Base-by-base conservation (phyloP, 2,329 filamentous ascomycete species). In the Aspergillus sojae region DNA sequence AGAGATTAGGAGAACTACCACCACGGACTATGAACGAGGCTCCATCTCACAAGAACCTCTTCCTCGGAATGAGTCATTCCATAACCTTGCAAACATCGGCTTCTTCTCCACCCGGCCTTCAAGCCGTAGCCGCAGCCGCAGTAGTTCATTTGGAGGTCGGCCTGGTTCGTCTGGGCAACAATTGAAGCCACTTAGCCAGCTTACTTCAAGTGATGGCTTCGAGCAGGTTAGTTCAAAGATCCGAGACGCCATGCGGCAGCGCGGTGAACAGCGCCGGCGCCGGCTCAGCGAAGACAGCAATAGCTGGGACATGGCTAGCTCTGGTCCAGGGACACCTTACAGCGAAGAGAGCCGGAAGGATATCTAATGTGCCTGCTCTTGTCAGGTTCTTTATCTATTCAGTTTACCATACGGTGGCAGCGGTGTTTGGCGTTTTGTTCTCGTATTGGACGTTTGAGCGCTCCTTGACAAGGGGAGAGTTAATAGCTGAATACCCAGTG, bases 11-110 rank as follows among this genome's bases (percentile, higher is more conserved):
- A 68, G 68, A 45, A 67, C 68, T 30, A 69, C 67, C 41, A 71
- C 70, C 0, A 57, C 58, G 14, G 70, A 72, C 16, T 60, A 68
- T 30, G 65, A 64, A 28, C 70, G 74, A 34, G 69, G 64, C 7
- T 74, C 70, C 36, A 65, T 56, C 56, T 74, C 68, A 12, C 71
- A 70, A 39, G 78, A 84, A 75, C 79, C 89, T 86, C 68, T 89
- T 1, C 94, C 94, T 10, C 89, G 91, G 64, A 97, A 97, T 81
- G 95, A 98, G 79, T 95, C 92, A 0, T 97, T 97, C 81, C 90
- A 90, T 78, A 94, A 98, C 77, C 90, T 98, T 67, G 91, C 92
- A 14, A 88, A 87, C 56, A 90, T 97, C 68, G 92, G 91, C 65
- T 90, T 99, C 79, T 99, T 98, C 80, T 93, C 94, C 3, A 95